Evolutionary conservation across 2,329 filamentous ascomycete genomes (phyloP).

Genomic region (Phaeophleospora eucalypticola): DNA sequence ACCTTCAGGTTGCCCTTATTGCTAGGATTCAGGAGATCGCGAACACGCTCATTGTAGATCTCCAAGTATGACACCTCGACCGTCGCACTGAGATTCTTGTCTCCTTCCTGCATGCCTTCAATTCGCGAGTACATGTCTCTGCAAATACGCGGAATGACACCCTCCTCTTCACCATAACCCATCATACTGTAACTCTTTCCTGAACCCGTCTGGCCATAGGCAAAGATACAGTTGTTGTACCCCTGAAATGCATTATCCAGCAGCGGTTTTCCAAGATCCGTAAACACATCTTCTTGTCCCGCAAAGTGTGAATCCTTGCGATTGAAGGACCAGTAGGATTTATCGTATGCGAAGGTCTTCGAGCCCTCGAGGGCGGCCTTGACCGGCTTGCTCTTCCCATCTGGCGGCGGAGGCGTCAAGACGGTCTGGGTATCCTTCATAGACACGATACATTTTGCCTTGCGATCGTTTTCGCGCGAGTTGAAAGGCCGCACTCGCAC

Average conservation of each 20-base stretch:
- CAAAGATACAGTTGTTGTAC: conserved; percentile 99
- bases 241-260: conserved; percentile 97
- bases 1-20: conserved; percentile 97
- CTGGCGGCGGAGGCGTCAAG: conserved; percentile 66
- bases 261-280: conserved; percentile 81
- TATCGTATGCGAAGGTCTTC: conserved; percentile 93
- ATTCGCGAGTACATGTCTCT: conserved; percentile 97
- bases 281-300: conserved; percentile 82
- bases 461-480: conserved; percentile 73
- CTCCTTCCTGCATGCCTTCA: conserved; percentile 59
- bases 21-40: conserved; percentile 88
- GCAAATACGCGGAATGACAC: conserved; percentile 95
- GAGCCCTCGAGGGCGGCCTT: conserved; percentile 62
- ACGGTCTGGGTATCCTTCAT: conserved; percentile 94
- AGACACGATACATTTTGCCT: conserved; percentile 92
- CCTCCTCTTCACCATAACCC: conserved; percentile 93
- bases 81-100: conserved; percentile 78
- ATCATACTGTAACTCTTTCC: conserved; percentile 99
- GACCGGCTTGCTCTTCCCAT: conserved; percentile 58
- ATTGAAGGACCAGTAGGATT: conserved; percentile 97
- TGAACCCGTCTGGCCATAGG: conserved; percentile 95
- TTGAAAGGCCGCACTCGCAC: conserved; percentile 96
- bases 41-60: conserved; percentile 97
- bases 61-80: conserved; percentile 98
- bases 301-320: conserved; percentile 77